Percentiles rank a stretch among this genome's conserved stretches.
These are phyloP conservation scores for Kwoniella shivajii DNA, from an alignment of 1,284 basidiomycete genomes.

Conservation along the genomic window DNA sequence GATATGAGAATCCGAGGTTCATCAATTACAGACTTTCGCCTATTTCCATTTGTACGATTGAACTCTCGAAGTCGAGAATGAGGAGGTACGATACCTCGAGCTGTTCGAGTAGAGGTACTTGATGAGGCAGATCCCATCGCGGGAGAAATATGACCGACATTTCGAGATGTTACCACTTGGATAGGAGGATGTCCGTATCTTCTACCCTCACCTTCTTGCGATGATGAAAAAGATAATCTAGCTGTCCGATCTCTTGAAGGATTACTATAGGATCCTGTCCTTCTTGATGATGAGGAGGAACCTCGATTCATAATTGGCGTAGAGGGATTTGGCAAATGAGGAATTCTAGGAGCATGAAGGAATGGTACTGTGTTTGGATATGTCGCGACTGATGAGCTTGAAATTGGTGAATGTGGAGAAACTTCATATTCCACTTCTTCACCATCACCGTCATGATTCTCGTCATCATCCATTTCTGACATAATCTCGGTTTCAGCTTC, in stretches of 20 bases:
- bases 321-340: slow-evolving; percentile 16
- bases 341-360: slow-evolving; percentile 38
- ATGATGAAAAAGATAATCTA: slow-evolving; percentile 24
- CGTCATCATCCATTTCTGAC: slow-evolving; percentile 16
- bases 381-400: slow-evolving; percentile 39
- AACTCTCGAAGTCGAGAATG: not conserved
- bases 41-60: not conserved
- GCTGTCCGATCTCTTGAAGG: not conserved
- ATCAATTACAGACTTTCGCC: slow-evolving; percentile 14
- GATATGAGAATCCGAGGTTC: slow-evolving; percentile 51
- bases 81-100: not conserved
- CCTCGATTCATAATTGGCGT: not conserved
- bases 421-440: not conserved
- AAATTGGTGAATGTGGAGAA: slow-evolving; percentile 10
- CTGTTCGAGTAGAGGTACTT: slow-evolving; percentile 1
- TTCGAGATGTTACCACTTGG: slow-evolving; percentile 35
- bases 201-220: not conserved
- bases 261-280: slow-evolving; percentile 19
- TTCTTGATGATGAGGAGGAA: slow-evolving; percentile 2
- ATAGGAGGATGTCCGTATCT: slow-evolving; percentile 12
- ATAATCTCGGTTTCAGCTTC: slow-evolving; percentile 1
- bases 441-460: slow-evolving; percentile 17
- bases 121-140: slow-evolving; percentile 1
- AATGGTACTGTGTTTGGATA: slow-evolving; percentile 53
- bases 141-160: not conserved